Conservation (phyloP, 2,329 filamentous ascomycete genomes). For the Mycosphaerella arachidis region DNA sequence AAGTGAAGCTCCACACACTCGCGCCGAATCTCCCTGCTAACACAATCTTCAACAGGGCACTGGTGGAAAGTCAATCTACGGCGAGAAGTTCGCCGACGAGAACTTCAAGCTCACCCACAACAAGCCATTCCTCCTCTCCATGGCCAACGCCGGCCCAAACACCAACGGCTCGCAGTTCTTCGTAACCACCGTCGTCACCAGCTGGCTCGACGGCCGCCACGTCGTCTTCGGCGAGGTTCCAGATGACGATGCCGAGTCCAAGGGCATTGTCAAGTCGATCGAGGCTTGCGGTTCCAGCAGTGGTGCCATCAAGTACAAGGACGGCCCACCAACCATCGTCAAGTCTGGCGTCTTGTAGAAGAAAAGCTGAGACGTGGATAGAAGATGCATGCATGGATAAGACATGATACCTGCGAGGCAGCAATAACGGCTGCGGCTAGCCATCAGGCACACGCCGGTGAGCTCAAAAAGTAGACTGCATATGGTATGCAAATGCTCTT, state of each 20-base stretch:
- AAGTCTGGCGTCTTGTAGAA: constrained; percentile 9
- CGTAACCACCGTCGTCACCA: constrained; percentile 64
- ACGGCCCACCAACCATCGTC: constrained; percentile 50
- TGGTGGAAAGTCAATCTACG: constrained; percentile 95
- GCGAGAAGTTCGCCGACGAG: constrained; percentile 95
- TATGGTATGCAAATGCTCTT: constrained; percentile 12
- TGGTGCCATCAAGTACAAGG: constrained; percentile 50
- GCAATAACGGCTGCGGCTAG: constrained; percentile 1
- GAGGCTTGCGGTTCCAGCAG: constrained; percentile 55
- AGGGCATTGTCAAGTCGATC: constrained; percentile 54
- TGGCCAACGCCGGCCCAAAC: constrained; percentile 98
- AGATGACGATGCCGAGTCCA: constrained; percentile 49
- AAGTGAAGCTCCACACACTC: constrained; percentile 36
- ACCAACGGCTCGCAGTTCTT: constrained; percentile 77
- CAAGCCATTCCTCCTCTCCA: constrained; percentile 87
- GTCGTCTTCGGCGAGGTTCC: constrained; percentile 77
- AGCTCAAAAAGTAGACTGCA: constrained; percentile 18
- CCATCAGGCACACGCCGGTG: constrained; percentile 2
- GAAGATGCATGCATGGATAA: constrained; percentile 5
- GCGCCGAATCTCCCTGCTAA: constrained; percentile 4
- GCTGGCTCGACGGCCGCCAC: constrained; percentile 72
- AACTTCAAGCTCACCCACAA: constrained; percentile 91
- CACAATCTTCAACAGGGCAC: constrained; percentile 61
- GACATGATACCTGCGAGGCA: constrained; percentile 1
- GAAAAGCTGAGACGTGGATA: not conserved